Evolutionary conservation across 2,329 filamentous ascomycete genomes (phyloP).

Genomic region (Ramularia collo-cygni): DNA sequence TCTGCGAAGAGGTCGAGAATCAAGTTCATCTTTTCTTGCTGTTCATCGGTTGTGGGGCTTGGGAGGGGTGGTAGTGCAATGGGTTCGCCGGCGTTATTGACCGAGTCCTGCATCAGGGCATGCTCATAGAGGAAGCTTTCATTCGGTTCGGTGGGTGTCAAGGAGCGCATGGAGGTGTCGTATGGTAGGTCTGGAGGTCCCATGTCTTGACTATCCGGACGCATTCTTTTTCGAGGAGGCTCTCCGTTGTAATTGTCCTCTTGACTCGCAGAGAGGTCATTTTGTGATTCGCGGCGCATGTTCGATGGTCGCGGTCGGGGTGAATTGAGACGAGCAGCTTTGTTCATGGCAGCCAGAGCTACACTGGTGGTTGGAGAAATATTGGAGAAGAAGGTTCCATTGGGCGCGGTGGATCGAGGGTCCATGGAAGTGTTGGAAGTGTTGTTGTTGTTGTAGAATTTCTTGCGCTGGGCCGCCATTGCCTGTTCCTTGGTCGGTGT

Average conservation of each 20-base stretch:
- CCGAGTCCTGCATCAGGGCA: conserved; percentile 23
- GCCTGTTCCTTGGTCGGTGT: conserved; percentile 98
- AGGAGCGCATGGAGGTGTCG: conserved; percentile 53
- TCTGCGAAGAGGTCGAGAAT: conserved; percentile 66
- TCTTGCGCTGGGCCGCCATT: conserved; percentile 86
- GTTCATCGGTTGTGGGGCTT: conserved; percentile 52
- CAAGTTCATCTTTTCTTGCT: conserved; percentile 72
- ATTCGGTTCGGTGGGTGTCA: conserved; percentile 70
- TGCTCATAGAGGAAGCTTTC: conserved; percentile 67
- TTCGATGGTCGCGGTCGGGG: conserved; percentile 64
- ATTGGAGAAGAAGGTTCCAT: conserved; percentile 93
- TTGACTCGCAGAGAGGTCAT: conserved; percentile 67
- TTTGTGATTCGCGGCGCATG: conserved; percentile 61
- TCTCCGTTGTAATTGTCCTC: conserved; percentile 57
- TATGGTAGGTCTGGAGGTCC: conserved; percentile 31
- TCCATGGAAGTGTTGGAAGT: conserved; percentile 53
- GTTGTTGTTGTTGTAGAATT: conserved; percentile 64
- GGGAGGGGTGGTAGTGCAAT: conserved; percentile 60
- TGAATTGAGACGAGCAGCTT: conserved; percentile 80
- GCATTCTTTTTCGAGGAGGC: conserved; percentile 72
- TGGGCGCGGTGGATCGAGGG: conserved; percentile 44
- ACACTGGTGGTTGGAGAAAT: conserved; percentile 90
- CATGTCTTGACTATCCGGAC: conserved; percentile 37
- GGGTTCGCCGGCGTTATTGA: conserved; percentile 47
- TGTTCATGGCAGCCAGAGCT: conserved; percentile 92